Conservation (phyloP, 2,329 filamentous ascomycete genomes). For the Stemphylium vesicarium region DNA sequence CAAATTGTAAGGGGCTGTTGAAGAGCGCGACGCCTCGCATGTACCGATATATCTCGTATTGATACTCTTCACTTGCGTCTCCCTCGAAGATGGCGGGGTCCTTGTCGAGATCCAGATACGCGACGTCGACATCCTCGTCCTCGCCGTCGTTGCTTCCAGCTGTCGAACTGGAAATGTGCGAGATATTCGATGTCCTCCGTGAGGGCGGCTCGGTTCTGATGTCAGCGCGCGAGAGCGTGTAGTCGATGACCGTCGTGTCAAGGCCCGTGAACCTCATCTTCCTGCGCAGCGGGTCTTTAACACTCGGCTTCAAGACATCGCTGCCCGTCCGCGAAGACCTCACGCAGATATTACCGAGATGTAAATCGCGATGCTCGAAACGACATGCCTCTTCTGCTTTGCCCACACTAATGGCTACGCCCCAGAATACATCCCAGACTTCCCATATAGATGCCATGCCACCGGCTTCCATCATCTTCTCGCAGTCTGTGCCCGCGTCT, state of each 20-base stretch:
- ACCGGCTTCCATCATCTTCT: constrained; percentile 44
- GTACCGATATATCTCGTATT: constrained; percentile 63
- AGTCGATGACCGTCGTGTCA: constrained; percentile 71
- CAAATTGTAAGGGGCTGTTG: constrained; percentile 50
- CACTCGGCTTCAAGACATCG: constrained; percentile 36
- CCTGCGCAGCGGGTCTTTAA: constrained; percentile 44
- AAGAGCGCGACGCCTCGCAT: constrained; percentile 57
- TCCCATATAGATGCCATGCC: constrained; percentile 50
- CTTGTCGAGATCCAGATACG: constrained; percentile 55
- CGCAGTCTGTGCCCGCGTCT: constrained; percentile 65
- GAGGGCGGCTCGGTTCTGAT: constrained; percentile 40
- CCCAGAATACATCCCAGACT: constrained; percentile 71
- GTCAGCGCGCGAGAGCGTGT: constrained; percentile 68
- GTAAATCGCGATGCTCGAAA: constrained; percentile 72
- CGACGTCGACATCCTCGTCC: constrained; percentile 37
- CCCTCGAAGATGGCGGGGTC: constrained; percentile 55
- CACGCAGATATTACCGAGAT: constrained; percentile 71
- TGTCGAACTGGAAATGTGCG: constrained; percentile 12
- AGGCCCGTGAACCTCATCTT: constrained; percentile 61
- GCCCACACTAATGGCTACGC: constrained; percentile 65
- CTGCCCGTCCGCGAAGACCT: constrained; percentile 29
- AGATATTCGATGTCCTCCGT: constrained; percentile 16
- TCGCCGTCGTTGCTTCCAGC: background rate
- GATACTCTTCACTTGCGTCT: constrained; percentile 57
- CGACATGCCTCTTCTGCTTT: constrained; percentile 65